Evolutionary conservation across 768 basidiomycete genomes (phyloP), one percentile per base, ranked within the genome.

Genomic region (Mycena epipterygia): DNA sequence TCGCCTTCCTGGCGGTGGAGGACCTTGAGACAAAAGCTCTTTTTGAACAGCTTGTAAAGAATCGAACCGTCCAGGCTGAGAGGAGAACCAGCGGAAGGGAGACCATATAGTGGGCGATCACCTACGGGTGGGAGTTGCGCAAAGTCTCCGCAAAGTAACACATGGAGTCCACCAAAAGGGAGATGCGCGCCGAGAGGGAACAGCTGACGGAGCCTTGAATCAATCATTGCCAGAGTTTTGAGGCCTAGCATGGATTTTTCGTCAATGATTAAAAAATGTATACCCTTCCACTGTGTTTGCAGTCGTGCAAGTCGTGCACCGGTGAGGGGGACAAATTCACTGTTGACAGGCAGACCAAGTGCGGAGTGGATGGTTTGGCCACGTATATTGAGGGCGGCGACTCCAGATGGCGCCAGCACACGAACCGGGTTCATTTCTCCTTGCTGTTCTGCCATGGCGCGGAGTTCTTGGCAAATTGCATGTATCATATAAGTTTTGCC

Each of bases 111-210:
- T 21, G 72, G 64, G 7, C 49, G 42, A 46, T 73, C 68, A 2
- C 64, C 59, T 25, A 73, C 72, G 16, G 72, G 72, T 1, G 72
- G 68, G 0, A 73, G 48, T 49, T 73, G 72, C 0, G 72, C 72
- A 41, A 70, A 73, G 25, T 73, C 72, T 3, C 72, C 68, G 19
- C 42, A 44, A 17, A 70, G 42, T 11, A 48, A 21, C 2, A 73
- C 25, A 37, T 70, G 37, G 23, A 70, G 19, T 21, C 72, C 68
- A 8, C 56, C 68, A 42, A 73, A 69, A 16, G 60, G 42, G 14
- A 56, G 30, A 32, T 56, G 35, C 12, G 37, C 19, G 12, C 3
- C 6, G 0, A 5, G 19, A 5, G 72, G 72, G 11, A 37, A 14
- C 3, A 69, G 0, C 23, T 73, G 72, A 8, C 72, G 72, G 0